Base-by-base conservation (phyloP, 2,329 filamentous ascomycete species). In the Cladosporium colombiae region DNA sequence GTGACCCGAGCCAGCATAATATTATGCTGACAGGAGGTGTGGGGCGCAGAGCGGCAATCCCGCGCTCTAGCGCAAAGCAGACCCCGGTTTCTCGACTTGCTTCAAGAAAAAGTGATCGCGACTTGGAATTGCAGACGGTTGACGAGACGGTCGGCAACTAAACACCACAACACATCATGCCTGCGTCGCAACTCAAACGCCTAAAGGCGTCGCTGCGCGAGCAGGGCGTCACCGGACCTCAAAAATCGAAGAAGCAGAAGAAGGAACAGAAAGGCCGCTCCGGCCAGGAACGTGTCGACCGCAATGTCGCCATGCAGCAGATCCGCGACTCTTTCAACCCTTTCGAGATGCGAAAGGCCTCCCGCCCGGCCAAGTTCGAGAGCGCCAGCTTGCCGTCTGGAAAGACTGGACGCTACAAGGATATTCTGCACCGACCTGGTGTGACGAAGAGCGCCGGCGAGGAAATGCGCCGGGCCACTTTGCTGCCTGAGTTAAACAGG, bases 301-400 rank as follows among this genome's bases (percentile, higher is more conserved):
- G 90, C 75, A 87, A 90, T 74, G 89, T 88, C 65, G 91, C 93
- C 18, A 84, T 99, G 68, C 88, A 91, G 72, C 88, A 87, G 65
- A 97, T 99, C 76, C 90, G 95, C 75, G 93, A 98, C 74, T 90
- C 93, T 71, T 98, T 98, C 86, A 99, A 99, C 77, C 95, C 95
- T 0, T 99, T 99, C 79, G 95, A 99, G 76, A 87, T 97, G 77
- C 96, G 96, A 79, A 88, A 91, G 66, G 88, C 90, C 49, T 67
- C 68, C 14, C 86, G 90, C 67, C 91, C 89, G 0, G 88, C 88
- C 65, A 98, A 98, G 74, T 96, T 96, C 70, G 89, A 94, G 52
- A 89, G 93, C 53, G 69, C 68, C 31, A 65, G 61, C 49, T 37
- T 64, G 46, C 44, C 68, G 2, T 64, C 65, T 31, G 64, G 68